A percentile compares a stretch with the other conserved stretches of the same genome.
Evolutionary conservation across 257 asterid genomes (phyloP).

Genomic region (Ehretia macrophylla): DNA sequence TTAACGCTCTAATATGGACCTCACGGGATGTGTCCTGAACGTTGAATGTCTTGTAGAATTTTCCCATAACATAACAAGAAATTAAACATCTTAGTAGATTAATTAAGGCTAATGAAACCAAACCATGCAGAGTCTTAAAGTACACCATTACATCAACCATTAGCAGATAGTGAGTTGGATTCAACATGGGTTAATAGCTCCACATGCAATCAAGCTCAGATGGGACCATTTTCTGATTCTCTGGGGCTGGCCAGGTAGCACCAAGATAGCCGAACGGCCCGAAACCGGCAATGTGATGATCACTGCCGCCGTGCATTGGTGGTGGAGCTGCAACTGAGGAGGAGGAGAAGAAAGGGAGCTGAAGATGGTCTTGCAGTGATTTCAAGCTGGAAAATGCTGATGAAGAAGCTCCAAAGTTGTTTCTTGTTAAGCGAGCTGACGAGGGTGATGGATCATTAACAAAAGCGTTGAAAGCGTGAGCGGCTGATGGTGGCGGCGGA

Average conservation of each 20-base stretch:
- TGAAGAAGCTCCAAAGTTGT: constrained; percentile 20
- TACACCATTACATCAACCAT: not conserved
- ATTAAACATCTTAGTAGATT: no score
- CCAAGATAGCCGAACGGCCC: constrained; percentile 24
- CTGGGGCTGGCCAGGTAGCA: constrained; percentile 45
- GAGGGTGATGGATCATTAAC: constrained; percentile 15
- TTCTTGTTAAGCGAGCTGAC: constrained; percentile 32
- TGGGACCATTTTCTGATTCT: constrained; percentile 42
- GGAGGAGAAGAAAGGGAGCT: constrained; percentile 43
- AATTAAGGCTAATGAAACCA: no score
- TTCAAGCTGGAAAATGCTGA: constrained; percentile 51
- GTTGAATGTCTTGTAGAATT: no score
- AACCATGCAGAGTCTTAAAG: no score
- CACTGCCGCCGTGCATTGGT: constrained; percentile 21
- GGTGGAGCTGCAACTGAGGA: constrained; percentile 28
- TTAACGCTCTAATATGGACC: no score
- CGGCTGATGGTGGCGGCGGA: constrained; percentile 13
- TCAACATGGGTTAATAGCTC: constrained; percentile 28
- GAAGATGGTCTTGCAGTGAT: constrained; percentile 68
- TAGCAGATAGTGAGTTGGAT: not conserved
- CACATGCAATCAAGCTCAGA: constrained; percentile 87
- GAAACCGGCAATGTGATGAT: constrained; percentile 14
- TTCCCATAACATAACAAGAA: no score
- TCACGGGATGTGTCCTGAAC: no score
- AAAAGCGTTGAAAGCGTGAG: constrained; percentile 4